A percentile compares a stretch with the other conserved stretches of the same genome.
Evolutionary conservation across 2,329 filamentous ascomycete species (phyloP).

Genomic region (Hymenoscyphus scutula): DNA sequence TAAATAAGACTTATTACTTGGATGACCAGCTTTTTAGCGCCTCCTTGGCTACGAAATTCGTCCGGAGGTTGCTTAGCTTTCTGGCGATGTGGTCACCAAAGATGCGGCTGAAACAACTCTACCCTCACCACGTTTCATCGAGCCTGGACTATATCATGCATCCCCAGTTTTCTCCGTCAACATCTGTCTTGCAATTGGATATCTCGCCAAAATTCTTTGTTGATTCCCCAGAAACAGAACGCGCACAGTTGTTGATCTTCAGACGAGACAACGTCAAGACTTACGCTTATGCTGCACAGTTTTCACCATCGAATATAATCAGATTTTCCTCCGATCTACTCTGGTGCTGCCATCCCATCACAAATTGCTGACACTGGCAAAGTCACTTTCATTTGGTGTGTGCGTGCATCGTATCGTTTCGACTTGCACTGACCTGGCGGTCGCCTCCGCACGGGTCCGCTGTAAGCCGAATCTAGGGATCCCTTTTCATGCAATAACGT

Average conservation of each 20-base stretch:
- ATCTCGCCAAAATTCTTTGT: not conserved
- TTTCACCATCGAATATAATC: not conserved
- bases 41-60: not conserved
- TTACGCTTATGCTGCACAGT: not conserved
- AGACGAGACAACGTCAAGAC: slow-evolving; percentile 10
- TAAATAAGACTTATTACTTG: not conserved
- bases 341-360: slow-evolving; percentile 8
- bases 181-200: not conserved
- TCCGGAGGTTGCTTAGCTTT: not conserved
- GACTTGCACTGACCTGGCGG: not conserved
- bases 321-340: not conserved
- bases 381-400: not conserved
- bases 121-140: not conserved
- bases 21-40: not conserved
- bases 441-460: slow-evolving; percentile 1
- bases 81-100: not conserved
- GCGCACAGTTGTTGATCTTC: slow-evolving; percentile 10
- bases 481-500: slow-evolving; percentile 10
- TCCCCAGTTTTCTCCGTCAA: not conserved
- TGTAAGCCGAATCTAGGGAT: slow-evolving; percentile 9
- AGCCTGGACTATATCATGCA: not conserved
- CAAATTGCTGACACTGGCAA: slow-evolving; percentile 7
- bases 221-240: not conserved
- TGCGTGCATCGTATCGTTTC: not conserved
- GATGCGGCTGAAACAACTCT: not conserved